These are phyloP conservation scores for Suhomyces terraborum DNA, from an alignment of 1,139 yeast species.

Conservation along the genomic window DNA sequence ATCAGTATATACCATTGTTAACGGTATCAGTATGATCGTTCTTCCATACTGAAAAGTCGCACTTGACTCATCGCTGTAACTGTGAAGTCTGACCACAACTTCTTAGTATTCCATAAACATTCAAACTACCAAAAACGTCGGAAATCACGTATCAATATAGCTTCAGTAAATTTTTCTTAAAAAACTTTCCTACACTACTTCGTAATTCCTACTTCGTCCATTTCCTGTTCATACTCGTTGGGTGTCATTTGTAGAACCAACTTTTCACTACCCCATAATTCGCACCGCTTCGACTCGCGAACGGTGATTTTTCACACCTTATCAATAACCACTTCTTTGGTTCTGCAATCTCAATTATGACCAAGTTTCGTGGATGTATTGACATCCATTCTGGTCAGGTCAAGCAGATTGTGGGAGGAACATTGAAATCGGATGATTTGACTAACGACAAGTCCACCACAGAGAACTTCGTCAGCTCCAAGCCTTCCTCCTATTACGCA, in stretches of 20 bases:
- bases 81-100: no score
- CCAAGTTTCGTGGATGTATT: slow-evolving; percentile 89
- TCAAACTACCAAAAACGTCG: not conserved
- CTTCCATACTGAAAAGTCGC: no score
- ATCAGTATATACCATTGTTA: no score
- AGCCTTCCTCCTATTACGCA: slow-evolving; percentile 78
- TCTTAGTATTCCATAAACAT: no score
- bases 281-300: slow-evolving; percentile 1
- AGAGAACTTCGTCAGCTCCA: slow-evolving; percentile 80
- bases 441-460: slow-evolving; percentile 35
- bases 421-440: slow-evolving; percentile 59
- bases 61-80: no score
- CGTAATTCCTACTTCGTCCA: not conserved
- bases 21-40: no score
- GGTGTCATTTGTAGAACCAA: not conserved
- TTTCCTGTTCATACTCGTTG: not conserved
- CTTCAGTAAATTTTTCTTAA: no score
- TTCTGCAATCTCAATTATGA: no score
- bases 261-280: not conserved
- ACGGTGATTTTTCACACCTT: not conserved
- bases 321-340: no score
- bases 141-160: not conserved
- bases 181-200: not conserved
- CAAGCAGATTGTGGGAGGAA: slow-evolving; percentile 95
- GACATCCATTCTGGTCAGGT: slow-evolving; percentile 94